These are phyloP conservation scores for Fusarium heterosporum DNA, from an alignment of 2,329 filamentous ascomycete species.

Conservation along the genomic window DNA sequence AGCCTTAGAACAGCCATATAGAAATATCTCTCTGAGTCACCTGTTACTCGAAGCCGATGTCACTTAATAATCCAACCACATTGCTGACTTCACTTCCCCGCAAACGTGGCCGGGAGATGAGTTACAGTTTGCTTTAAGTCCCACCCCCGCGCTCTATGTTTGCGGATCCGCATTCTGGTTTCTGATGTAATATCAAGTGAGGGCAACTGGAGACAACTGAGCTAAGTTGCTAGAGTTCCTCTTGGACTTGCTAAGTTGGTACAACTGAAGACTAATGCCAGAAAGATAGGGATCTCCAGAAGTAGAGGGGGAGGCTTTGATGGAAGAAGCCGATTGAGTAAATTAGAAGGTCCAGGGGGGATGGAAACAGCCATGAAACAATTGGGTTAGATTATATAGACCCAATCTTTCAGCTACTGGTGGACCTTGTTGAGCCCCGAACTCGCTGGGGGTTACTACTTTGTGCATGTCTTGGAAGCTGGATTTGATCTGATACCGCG, in stretches of 20 bases:
- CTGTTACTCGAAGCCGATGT: background rate
- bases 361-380: background rate
- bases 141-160: slow-evolving; percentile 28
- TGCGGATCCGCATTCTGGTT: slow-evolving; percentile 34
- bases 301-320: background rate
- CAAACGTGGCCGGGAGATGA: slow-evolving; percentile 21
- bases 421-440: background rate
- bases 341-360: background rate
- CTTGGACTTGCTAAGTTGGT: background rate
- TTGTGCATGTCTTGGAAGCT: background rate
- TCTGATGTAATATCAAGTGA: slow-evolving; percentile 15
- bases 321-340: background rate
- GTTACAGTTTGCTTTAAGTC: slow-evolving; percentile 11
- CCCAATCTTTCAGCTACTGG: background rate
- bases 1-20: background rate
- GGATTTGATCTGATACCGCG: background rate
- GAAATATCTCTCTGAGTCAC: background rate
- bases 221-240: background rate
- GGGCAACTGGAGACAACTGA: slow-evolving; percentile 11
- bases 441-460: background rate
- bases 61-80: background rate
- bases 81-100: slow-evolving; percentile 21
- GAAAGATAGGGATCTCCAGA: background rate
- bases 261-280: background rate
- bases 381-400: background rate